Base-by-base conservation (phyloP, 805 yeast genomes). In the Candida boleticola region DNA sequence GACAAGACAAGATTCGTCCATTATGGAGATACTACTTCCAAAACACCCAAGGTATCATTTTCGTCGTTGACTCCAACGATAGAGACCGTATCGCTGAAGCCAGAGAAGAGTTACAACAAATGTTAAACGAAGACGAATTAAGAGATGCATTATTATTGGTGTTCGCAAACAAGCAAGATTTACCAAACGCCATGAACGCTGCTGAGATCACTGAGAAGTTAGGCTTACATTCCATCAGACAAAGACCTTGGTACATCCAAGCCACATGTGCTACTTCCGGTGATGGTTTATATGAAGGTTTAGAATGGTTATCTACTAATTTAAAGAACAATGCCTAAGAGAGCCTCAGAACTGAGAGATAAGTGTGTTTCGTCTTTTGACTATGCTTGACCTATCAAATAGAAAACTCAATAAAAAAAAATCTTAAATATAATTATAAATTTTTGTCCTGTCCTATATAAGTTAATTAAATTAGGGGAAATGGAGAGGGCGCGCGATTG, bases 11-110 rank as follows among this genome's bases (percentile, higher is more conserved):
- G 55, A 66, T 66, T 51, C 54, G 72, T 52, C 72, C 72, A 36
- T 63, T 66, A 55, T 66, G 72, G 72, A 62, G 72, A 58, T 65
- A 66, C 58, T 66, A 66, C 61, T 66, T 58, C 62, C 72, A 65
- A 51, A 66, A 66, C 58, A 64, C 73, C 39, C 71, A 66, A 46
- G 73, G 71, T 46, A 64, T 66, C 44, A 66, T 66, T 39, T 66
- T 65, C 53, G 73, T 66, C 16, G 69, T 66, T 37, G 73, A 66
- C 57, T 66, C 71, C 40, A 66, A 66, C 57, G 73, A 66, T 48
- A 60, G 71, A 52, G 73, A 66, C 54, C 68, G 73, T 59, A 62
- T 66, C 42, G 62, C 62, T 45, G 73, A 66, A 52, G 71, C 73
- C 34, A 57, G 70, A 50, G 71, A 66, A 53, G 73, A 66, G 51